Evolutionary conservation across 2,329 filamentous ascomycete species (phyloP), one percentile per base, ranked within the genome.

Genomic region (Clarireedia hainanense): DNA sequence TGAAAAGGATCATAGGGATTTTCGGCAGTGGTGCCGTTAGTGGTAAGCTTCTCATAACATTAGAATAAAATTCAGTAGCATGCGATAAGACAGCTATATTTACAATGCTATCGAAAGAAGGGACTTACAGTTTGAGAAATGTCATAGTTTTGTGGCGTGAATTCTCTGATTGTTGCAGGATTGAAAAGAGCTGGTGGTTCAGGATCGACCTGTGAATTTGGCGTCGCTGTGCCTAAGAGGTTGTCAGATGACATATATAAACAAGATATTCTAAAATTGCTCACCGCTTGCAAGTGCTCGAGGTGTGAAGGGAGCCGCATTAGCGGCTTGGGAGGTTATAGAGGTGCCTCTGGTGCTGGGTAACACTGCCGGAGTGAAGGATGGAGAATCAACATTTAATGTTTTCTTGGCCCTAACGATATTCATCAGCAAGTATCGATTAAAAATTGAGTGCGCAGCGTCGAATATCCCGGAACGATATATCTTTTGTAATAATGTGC

Each of bases 311-410:
- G 89, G 84, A 20, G 90, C 88, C 23, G 92, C 94, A 69, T 81
- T 94, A n/a, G 88, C 91, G 55, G 89, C 88, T 72, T 95, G 91
- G 1, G 91, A 89, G 6, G 91, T 94, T 61, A 97, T 91, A 7
- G 65, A 85, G 9, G 85, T 80, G 65, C 90, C 90, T 24, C 74
- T 68, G 1, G 74, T 72, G 24, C 73, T 71, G 45, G 78, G 66
- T 45, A 77, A 64, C 57, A 70, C 74, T 14, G 81, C 75, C 5
- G 92, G 92, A 0, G 90, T 96, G 70, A 99, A 99, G 48, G 92
- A 89, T 12, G 94, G 92, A 7, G 94, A 97, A 67, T 97, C 94
- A 67, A 96, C 94, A 71, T 95, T 99, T 63, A 99, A 79, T 27
- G 86, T 78, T 71, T 91, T 94, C 72, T 89, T 90, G 24, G 75